Evolutionary conservation across 2,329 filamentous ascomycete genomes (phyloP), one percentile per base, ranked within the genome.

Genomic region (Paraphaeosphaeria minitans): DNA sequence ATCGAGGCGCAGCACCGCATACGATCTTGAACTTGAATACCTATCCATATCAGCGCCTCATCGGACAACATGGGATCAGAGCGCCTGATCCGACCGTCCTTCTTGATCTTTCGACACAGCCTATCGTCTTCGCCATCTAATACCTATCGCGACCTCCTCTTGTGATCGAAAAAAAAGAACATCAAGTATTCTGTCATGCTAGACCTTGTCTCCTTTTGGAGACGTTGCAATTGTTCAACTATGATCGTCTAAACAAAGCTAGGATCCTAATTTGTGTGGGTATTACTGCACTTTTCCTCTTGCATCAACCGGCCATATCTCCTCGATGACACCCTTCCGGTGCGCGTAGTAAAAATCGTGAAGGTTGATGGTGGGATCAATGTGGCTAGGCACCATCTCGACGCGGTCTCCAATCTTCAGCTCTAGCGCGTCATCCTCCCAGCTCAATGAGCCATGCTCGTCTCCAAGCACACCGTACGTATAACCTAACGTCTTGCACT

Each of bases 301-400:
- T 1, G 80, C 76, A 68, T 82, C 82, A 5, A 84, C 82, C 0
- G 74, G 65, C 82, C 82, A 84, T 22, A 84, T 82, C 63, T 83
- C 82, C 62, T 83, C 77, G 59, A 84, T 77, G 1, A 82, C 62
- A 0, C 81, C 82, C 0, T 78, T 75, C 4, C 82, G 75, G 66
- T 83, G 69, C 2, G 80, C 82, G 64, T 82, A 83, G 64, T 84
- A 84, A 33, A 79, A 71, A 49, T 84, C 81, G 61, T 83, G 81
- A 56, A 84, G 65, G 58, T 84, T 84, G 55, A 84, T 78, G 0
- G 82, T 84, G 0, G 82, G 82, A 64, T 84, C 82, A 56, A 84
- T 84, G 66, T 84, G 82, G 63, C 82, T 84, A 0, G 82, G 82
- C 13, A 84, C 70, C 81, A 84, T 83, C 69, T 83, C 80, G 12